These are phyloP conservation scores for Spinacia oleracea DNA, from an alignment of 179 eudicot species.

Conservation along the genomic window DNA sequence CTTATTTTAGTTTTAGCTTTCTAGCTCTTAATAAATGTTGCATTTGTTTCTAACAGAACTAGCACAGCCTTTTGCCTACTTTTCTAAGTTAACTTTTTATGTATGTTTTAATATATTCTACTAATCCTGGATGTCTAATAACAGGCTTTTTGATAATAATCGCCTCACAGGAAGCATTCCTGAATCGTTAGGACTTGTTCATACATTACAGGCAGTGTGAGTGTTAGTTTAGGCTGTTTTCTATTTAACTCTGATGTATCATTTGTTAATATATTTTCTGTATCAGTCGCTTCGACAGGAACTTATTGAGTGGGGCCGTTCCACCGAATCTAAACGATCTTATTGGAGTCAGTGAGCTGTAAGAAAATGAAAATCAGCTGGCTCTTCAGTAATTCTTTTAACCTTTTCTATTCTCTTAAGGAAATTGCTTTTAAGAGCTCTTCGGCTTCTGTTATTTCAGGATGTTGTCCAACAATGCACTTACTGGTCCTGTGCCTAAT, in stretches of 20 bases:
- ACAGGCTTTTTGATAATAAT: slow-evolving; percentile 78
- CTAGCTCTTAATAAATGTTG: not conserved
- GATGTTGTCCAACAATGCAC: slow-evolving; percentile 51
- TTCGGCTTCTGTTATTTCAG: slow-evolving; percentile 35
- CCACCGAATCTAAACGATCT: slow-evolving; percentile 73
- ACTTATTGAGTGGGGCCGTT: slow-evolving; percentile 55
- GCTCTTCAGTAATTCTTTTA: not conserved
- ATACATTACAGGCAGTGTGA: slow-evolving; percentile 67
- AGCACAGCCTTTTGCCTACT: not conserved
- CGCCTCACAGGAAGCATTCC: slow-evolving; percentile 64
- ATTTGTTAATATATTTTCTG: slow-evolving; percentile 28
- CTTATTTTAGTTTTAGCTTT: not conserved
- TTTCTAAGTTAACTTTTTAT: not conserved
- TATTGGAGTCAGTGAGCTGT: slow-evolving; percentile 55
- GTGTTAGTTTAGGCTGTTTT: slow-evolving; percentile 31
- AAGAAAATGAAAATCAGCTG: slow-evolving; percentile 33
- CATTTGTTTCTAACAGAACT: not conserved
- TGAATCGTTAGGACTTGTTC: slow-evolving; percentile 56
- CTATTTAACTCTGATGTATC: slow-evolving; percentile 4
- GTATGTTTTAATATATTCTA: not conserved
- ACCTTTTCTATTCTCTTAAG: not conserved
- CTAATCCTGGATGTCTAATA: slow-evolving; percentile 27
- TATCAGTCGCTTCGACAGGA: slow-evolving; percentile 83
- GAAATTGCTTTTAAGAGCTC: not conserved
- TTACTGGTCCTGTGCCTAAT: slow-evolving; percentile 55